Conservation (phyloP, 768 basidiomycete genomes). For the Hypsizygus marmoreus region DNA sequence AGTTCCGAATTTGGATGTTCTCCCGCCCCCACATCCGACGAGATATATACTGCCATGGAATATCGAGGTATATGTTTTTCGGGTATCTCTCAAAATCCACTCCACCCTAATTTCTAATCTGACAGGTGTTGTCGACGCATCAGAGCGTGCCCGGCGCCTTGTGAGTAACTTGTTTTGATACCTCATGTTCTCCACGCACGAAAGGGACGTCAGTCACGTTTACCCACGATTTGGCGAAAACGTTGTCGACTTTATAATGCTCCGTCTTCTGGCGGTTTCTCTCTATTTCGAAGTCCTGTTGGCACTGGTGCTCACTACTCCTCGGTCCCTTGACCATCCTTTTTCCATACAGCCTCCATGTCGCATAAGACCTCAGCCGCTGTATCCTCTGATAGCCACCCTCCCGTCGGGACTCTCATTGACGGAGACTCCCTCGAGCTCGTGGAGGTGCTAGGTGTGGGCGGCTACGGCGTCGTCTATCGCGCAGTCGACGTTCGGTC, state of each 20-base stretch:
- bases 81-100: slow-evolving; percentile 2
- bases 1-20: slow-evolving; percentile 7
- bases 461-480: slow-evolving; percentile 96
- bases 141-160: slow-evolving; percentile 41
- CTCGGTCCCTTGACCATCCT: slow-evolving; percentile 24
- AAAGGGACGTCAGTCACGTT: slow-evolving; percentile 45
- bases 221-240: slow-evolving; percentile 19
- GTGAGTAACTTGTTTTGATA: slow-evolving; percentile 55
- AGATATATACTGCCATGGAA: slow-evolving; percentile 7
- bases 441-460: slow-evolving; percentile 84
- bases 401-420: slow-evolving; percentile 77
- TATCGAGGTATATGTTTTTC: slow-evolving; percentile 2
- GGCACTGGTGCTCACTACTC: slow-evolving; percentile 47
- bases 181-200: slow-evolving; percentile 82
- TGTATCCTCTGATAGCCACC: slow-evolving; percentile 70
- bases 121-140: slow-evolving; percentile 34
- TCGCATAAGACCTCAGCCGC: slow-evolving; percentile 67
- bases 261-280: slow-evolving; percentile 24
- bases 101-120: slow-evolving; percentile 11
- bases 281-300: slow-evolving; percentile 44
- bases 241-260: slow-evolving; percentile 20
- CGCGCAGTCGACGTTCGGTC: slow-evolving; percentile 72
- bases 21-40: background rate
- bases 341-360: slow-evolving; percentile 34
- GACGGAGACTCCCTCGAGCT: slow-evolving; percentile 84